These are phyloP conservation scores for Pseudognaphalium luteoalbum DNA, from an alignment of 129 eudicot genomes.

Conservation along the genomic window DNA sequence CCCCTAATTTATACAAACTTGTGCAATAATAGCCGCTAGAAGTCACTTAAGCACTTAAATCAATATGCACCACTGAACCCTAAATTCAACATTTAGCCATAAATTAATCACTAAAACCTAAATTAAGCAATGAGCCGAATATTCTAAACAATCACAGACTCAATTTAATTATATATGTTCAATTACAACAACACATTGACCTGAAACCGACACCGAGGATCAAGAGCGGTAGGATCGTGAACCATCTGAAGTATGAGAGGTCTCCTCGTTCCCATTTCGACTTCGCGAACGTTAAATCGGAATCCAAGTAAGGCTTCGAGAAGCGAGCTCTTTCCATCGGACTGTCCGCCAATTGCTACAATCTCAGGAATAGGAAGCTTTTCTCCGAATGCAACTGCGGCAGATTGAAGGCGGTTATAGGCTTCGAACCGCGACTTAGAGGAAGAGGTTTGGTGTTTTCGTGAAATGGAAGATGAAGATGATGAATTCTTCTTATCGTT, in stretches of 20 bases:
- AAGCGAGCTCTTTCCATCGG: constrained; percentile 97
- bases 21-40: too few relatives aligned
- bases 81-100: background rate
- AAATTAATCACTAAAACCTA: too few relatives aligned
- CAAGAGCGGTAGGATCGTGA: constrained; percentile 77
- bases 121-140: too few relatives aligned
- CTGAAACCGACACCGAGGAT: constrained; percentile 93
- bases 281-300: constrained; percentile 93
- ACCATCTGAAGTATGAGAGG: constrained; percentile 97
- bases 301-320: constrained; percentile 97
- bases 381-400: constrained; percentile 97
- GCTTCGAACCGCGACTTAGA: constrained; percentile 75
- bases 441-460: constrained; percentile 45
- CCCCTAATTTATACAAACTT: background rate
- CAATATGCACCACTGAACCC: background rate
- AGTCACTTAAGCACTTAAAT: background rate
- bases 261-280: constrained; percentile 96
- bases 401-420: constrained; percentile 88
- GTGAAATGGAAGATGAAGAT: constrained; percentile 36
- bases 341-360: constrained; percentile 95
- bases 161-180: too few relatives aligned
- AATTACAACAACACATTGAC: constrained; percentile 45
- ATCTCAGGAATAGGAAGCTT: constrained; percentile 96
- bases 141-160: too few relatives aligned
- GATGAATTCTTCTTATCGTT: constrained; percentile 34